Conservation (phyloP, 441 rosid genomes). For the Theobroma grandiflorum region DNA sequence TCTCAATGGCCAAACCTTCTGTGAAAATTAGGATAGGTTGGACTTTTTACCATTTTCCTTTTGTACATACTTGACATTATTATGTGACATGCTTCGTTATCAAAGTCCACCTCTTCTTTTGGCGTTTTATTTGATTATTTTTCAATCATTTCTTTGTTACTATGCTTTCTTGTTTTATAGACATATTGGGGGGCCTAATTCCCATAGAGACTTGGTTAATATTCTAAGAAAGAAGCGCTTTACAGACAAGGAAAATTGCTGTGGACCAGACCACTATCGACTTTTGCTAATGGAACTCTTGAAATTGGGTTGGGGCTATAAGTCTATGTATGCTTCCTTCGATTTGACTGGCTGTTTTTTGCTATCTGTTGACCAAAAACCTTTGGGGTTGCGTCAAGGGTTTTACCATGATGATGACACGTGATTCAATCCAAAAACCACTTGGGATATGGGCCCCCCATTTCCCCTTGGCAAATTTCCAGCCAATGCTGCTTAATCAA, state of each 20-base stretch:
- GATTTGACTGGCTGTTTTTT: neutral
- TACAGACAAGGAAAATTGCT: neutral
- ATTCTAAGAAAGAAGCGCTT: neutral
- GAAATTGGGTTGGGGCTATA: neutral
- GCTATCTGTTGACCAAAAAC: neutral
- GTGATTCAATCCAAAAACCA: neutral
- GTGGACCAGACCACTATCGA: neutral
- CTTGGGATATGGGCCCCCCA: neutral
- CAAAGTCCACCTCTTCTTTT: neutral
- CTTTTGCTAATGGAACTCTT: neutral
- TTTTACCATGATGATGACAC: neutral
- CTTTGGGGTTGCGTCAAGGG: neutral
- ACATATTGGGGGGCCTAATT: neutral
- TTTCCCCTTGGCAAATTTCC: neutral
- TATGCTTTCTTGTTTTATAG: neutral
- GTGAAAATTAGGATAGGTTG: constrained; percentile 18
- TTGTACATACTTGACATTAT: constrained; percentile 16
- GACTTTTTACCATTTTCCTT: neutral
- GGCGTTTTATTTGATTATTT: neutral
- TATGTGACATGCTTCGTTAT: neutral
- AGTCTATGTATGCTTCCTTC: neutral
- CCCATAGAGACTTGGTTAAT: neutral
- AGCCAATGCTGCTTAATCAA: neutral
- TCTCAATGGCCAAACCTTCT: constrained; percentile 20
- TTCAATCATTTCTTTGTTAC: neutral